Conservation (phyloP, 2,329 filamentous ascomycete species). For the Alternaria tenuissima region DNA sequence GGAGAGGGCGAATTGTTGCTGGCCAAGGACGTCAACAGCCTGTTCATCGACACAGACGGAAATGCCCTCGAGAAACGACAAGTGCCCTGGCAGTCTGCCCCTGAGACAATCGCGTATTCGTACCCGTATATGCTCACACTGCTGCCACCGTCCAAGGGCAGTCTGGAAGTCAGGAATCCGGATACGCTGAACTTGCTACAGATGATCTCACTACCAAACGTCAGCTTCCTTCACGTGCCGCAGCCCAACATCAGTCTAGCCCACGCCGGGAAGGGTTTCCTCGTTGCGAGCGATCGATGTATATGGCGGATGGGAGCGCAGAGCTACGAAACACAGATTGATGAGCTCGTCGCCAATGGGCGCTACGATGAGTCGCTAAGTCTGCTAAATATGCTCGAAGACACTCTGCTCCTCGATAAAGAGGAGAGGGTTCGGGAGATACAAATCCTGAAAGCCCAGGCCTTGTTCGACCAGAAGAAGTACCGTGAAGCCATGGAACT, state of each 20-base stretch:
- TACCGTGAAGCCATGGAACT: slow-evolving; percentile 88
- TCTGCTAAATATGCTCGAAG: slow-evolving; percentile 86
- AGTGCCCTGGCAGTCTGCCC: slow-evolving; percentile 89
- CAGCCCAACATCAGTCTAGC: slow-evolving; percentile 93
- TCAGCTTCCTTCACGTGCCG: slow-evolving; percentile 86
- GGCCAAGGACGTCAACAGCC: slow-evolving; percentile 96
- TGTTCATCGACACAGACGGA: slow-evolving; percentile 87
- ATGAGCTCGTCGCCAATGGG: slow-evolving; percentile 76
- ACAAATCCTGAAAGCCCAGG: slow-evolving; percentile 90
- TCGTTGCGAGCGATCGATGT: slow-evolving; percentile 87
- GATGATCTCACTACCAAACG: slow-evolving; percentile 80
- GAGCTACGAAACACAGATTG: slow-evolving; percentile 88
- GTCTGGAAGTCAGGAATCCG: slow-evolving; percentile 89
- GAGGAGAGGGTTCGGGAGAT: slow-evolving; percentile 80
- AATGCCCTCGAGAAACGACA: slow-evolving; percentile 84
- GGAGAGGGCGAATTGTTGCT: slow-evolving; percentile 85
- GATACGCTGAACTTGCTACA: slow-evolving; percentile 91
- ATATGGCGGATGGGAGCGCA: slow-evolving; percentile 97
- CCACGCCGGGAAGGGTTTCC: slow-evolving; percentile 93
- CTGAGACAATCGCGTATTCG: slow-evolving; percentile 92
- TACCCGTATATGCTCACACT: slow-evolving; percentile 94
- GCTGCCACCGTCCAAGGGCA: slow-evolving; percentile 82
- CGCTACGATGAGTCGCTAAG: slow-evolving; percentile 92
- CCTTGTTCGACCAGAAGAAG: slow-evolving; percentile 80
- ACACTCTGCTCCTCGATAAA: slow-evolving; percentile 87